phyloP scores from a whole-genome alignment of 139 green algal genomes.

The Chlamydomonas urium region DNA sequence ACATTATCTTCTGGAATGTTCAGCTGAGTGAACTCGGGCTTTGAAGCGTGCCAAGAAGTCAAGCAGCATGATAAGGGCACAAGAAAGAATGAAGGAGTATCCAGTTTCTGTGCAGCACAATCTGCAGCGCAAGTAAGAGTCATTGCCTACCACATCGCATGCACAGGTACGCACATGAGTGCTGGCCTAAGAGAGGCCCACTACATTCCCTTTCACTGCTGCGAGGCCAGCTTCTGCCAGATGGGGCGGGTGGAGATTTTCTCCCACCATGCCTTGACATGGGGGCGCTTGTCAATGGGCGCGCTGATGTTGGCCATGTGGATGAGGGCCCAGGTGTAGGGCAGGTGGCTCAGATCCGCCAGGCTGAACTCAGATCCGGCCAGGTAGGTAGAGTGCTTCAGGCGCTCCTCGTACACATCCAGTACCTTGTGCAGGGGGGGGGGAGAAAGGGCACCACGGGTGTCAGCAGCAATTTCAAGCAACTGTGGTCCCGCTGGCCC shows the following conservation, averaged over 20 bases:
- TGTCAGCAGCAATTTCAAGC: not conserved
- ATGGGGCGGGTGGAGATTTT: not conserved
- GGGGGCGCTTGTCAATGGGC: not conserved
- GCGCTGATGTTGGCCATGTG: not conserved
- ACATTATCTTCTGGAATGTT: too few species aligned
- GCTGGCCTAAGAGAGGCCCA: too few species aligned
- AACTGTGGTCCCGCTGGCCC: too few species aligned
- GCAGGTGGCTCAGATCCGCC: conserved; percentile 6
- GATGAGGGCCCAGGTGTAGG: not conserved
- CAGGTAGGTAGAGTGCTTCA: not conserved
- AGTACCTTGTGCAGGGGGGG: not conserved
- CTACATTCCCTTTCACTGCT: too few species aligned
- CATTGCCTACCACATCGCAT: too few species aligned
- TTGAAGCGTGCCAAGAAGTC: too few species aligned
- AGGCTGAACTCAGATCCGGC: conserved; percentile 4
- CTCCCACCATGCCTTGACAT: conserved; percentile 11
- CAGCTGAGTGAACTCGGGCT: too few species aligned
- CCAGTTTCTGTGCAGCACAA: too few species aligned
- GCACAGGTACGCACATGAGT: too few species aligned
- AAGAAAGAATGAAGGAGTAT: too few species aligned
- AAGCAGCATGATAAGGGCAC: too few species aligned
- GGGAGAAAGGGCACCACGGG: not conserved
- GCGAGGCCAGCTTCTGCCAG: conserved; percentile 6
- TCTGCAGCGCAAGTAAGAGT: too few species aligned
- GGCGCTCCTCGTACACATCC: conserved; percentile 1